Evolutionary conservation across 2,329 filamentous ascomycete genomes (phyloP).

Genomic region (Cladosporium sp.): DNA sequence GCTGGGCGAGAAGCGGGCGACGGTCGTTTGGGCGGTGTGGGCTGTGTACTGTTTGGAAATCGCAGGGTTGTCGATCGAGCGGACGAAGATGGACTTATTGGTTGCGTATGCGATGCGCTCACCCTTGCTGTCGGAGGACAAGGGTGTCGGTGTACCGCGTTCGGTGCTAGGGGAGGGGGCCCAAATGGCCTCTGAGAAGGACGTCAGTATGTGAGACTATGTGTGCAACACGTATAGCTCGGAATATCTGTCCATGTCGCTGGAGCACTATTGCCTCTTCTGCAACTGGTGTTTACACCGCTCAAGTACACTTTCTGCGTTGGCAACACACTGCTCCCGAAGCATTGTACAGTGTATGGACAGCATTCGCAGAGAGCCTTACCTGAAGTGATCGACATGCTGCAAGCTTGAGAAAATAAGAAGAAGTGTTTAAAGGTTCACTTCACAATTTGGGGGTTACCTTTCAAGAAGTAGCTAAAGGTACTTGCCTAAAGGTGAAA

Average conservation of each 20-base stretch:
- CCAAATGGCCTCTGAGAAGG: constrained; percentile 6
- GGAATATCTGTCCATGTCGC: not conserved
- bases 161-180: constrained; percentile 61
- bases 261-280: not conserved
- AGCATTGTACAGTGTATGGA: not conserved
- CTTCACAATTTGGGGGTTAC: not conserved
- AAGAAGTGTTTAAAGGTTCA: not conserved
- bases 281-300: not conserved
- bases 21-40: constrained; percentile 83
- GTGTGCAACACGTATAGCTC: not conserved
- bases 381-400: constrained; percentile 21
- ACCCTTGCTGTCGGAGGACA: constrained; percentile 83
- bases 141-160: constrained; percentile 81
- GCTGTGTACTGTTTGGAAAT: constrained; percentile 84
- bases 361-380: not conserved
- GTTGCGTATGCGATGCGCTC: constrained; percentile 91
- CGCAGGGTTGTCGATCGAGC: constrained; percentile 85
- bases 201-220: not conserved
- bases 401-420: not conserved
- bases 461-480: not conserved
- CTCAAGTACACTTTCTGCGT: not conserved
- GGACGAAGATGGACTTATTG: constrained; percentile 93
- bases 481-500: not conserved
- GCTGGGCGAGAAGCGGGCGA: constrained; percentile 89
- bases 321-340: not conserved